Evolutionary conservation across 345 rosid species (phyloP).

Genomic region (Anacardium occidentale): DNA sequence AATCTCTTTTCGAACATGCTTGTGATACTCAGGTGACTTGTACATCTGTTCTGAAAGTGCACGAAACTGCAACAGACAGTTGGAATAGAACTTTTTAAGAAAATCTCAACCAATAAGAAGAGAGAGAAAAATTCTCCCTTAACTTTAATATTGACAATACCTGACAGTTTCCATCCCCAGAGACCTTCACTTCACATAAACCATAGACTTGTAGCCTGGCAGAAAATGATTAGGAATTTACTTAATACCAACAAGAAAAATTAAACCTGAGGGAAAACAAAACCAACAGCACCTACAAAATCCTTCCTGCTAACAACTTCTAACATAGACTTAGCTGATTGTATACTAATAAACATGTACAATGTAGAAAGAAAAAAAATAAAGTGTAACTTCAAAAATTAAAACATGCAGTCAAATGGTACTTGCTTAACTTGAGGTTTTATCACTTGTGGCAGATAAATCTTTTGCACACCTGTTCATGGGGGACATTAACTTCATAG

Average conservation of each 20-base stretch:
- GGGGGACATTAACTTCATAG: not conserved
- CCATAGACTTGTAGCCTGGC: conserved; percentile 77
- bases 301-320: conserved; percentile 1
- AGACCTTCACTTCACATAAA: conserved; percentile 79
- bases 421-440: not conserved
- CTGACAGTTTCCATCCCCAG: conserved; percentile 99
- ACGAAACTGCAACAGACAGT: conserved; percentile 64
- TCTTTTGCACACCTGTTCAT: not conserved
- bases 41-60: conserved; percentile 92
- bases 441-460: not conserved
- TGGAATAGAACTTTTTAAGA: not conserved
- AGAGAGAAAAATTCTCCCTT: conserved; percentile 19
- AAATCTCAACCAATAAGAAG: not conserved
- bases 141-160: conserved; percentile 32
- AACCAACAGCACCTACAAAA: not conserved
- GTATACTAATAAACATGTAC: not conserved
- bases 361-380: not conserved
- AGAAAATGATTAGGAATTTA: conserved; percentile 19
- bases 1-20: conserved; percentile 79
- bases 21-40: conserved; percentile 85
- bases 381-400: not conserved
- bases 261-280: not conserved
- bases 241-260: conserved; percentile 9
- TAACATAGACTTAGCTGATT: not conserved
- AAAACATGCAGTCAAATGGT: not conserved